Evolutionary conservation across 2,329 filamentous ascomycete genomes (phyloP).

Genomic region (Fusarium duplospermum): DNA sequence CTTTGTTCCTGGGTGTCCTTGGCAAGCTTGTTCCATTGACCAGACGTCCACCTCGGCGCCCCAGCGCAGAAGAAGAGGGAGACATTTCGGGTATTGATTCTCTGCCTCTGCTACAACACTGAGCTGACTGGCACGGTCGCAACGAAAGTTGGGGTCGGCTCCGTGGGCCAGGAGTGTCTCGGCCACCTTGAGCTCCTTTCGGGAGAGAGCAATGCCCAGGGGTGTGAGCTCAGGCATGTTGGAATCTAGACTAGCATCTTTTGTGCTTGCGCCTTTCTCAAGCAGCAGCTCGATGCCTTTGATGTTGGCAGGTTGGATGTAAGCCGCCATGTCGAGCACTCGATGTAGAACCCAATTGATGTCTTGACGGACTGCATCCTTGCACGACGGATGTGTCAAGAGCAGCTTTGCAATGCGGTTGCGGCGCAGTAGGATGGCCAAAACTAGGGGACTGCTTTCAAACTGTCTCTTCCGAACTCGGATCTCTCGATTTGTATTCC

Average conservation of each 20-base stretch:
- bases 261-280: neutral
- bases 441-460: neutral
- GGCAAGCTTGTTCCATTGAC: neutral
- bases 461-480: neutral
- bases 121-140: neutral
- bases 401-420: neutral
- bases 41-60: neutral
- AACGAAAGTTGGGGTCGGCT: neutral
- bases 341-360: neutral
- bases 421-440: neutral
- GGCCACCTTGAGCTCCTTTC: neutral
- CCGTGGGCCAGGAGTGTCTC: neutral
- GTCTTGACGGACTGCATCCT: neutral
- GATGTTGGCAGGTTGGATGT: neutral
- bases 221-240: neutral
- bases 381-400: neutral
- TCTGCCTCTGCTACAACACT: neutral
- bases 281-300: neutral
- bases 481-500: neutral
- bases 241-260: neutral
- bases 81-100: neutral
- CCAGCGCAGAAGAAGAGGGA: neutral
- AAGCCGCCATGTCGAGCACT: neutral
- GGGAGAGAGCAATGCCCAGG: neutral
- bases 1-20: neutral